phyloP scores from a whole-genome alignment of 768 basidiomycete species.

The Favolaschia claudopus region DNA sequence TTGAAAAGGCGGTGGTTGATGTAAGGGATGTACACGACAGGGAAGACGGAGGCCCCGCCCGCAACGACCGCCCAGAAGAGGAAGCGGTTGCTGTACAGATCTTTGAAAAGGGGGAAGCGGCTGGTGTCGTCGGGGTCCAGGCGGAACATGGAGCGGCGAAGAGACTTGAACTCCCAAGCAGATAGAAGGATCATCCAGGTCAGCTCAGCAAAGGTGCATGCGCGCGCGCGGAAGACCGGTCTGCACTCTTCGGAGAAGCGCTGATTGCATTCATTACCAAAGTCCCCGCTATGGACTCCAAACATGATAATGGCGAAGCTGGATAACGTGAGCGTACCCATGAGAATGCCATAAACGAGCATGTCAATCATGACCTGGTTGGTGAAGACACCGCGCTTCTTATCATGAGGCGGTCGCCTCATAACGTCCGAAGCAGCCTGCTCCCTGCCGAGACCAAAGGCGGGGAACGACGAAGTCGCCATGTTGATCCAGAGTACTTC shows the following conservation, averaged over 20 bases:
- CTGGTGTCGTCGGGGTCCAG: slow-evolving; percentile 46
- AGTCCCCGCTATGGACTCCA: slow-evolving; percentile 39
- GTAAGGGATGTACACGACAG: slow-evolving; percentile 47
- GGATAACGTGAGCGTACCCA: slow-evolving; percentile 44
- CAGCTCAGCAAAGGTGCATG: slow-evolving; percentile 46
- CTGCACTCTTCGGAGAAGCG: slow-evolving; percentile 32
- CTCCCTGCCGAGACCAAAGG: slow-evolving; percentile 62
- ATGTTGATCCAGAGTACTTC: slow-evolving; percentile 63
- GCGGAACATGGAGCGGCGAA: slow-evolving; percentile 47
- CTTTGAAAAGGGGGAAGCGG: slow-evolving; percentile 43
- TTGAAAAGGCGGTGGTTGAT: slow-evolving; percentile 48
- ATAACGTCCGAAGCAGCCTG: slow-evolving; percentile 59
- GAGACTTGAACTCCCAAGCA: slow-evolving; percentile 45
- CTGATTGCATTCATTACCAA: slow-evolving; percentile 44
- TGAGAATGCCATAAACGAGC: slow-evolving; percentile 45
- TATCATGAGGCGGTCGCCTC: slow-evolving; percentile 50
- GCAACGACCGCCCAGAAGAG: slow-evolving; percentile 44
- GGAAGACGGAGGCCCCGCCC: slow-evolving; percentile 35
- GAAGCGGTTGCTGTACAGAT: slow-evolving; percentile 43
- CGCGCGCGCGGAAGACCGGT: slow-evolving; percentile 44
- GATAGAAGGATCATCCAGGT: slow-evolving; percentile 47
- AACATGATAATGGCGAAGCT: slow-evolving; percentile 47
- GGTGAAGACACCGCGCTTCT: slow-evolving; percentile 46
- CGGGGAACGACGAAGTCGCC: slow-evolving; percentile 57
- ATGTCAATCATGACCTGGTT: slow-evolving; percentile 47